Evolutionary conservation across 345 rosid genomes (phyloP), one percentile per base, ranked within the genome.

Genomic region (Camelina hispida): DNA sequence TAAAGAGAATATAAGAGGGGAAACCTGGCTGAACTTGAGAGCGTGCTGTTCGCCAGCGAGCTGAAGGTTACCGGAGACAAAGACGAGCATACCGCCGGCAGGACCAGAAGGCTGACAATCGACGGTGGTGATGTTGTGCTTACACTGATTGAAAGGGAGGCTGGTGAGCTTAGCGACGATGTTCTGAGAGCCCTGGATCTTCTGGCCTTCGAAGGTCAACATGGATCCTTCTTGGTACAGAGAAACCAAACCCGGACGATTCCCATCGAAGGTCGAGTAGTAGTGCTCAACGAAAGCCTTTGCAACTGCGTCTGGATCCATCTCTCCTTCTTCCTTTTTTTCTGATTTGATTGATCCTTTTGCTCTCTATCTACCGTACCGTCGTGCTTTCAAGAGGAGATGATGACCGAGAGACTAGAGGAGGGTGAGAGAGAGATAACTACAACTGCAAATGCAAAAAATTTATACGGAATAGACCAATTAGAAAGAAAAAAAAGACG

Each of bases 21-120:
- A 7, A 50, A 88, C 99, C 96, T 95, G 94, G 83, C 98, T 95
- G 78, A 95, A 95, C 85, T 90, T 90, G 82, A 95, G 98, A 15
- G 97, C 86, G 78, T 92, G 96, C 60, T 89, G 91, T 67, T 95
- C 98, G 32, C 98, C 97, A 70, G 91, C 76, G 77, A 95, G 96
- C 84, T 92, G 93, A 61, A 95, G 96, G 48, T 83, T 91, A 14
- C 98, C 97, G 73, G 88, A 82, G 81, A 94, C 97, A 72, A 94
- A 94, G 57, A 95, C 97, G 64, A 92, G 96, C 93, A 90, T 86
- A 68, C 97, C 95, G 15, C 89, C 90, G 48, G 84, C 86, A 58
- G 91, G 93, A 59, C 97, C 96, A n/a, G 99, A 92, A n/a, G 97
- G 99, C 84, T 95, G 97, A 76, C 97, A 92, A 79, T 92, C 96